These are phyloP conservation scores for Cadophora malorum DNA, from an alignment of 2,329 filamentous ascomycete species.

Conservation along the genomic window DNA sequence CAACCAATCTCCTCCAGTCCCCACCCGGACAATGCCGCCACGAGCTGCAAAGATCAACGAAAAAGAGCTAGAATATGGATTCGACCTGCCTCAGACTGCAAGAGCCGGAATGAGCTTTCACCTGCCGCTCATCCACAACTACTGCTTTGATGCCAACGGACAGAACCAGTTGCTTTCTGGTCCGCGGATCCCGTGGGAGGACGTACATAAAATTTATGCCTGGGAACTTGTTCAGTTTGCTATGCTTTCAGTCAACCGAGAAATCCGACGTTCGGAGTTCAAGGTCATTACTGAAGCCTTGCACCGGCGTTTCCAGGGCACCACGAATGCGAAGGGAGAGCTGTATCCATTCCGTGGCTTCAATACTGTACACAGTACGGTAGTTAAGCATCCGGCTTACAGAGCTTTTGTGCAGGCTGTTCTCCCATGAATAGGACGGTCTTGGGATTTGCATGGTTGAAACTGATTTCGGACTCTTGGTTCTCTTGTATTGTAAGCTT, in stretches of 20 bases:
- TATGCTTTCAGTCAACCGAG: neutral
- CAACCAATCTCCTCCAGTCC: neutral
- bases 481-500: too few relatives aligned
- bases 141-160: neutral
- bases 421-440: too few relatives aligned
- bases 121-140: neutral
- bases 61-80: neutral
- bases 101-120: neutral
- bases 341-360: neutral
- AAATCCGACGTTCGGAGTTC: neutral
- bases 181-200: neutral
- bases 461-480: too few relatives aligned
- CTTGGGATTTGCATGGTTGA: too few relatives aligned
- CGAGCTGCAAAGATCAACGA: neutral
- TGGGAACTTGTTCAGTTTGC: neutral
- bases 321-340: neutral
- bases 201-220: neutral
- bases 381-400: too few relatives aligned
- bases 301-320: neutral
- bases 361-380: too few relatives aligned
- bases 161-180: neutral
- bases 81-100: neutral
- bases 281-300: neutral
- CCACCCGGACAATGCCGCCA: neutral
- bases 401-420: too few relatives aligned